Conservation (phyloP, 1,284 basidiomycete species). For the Apiotrichum veenhuisii region DNA sequence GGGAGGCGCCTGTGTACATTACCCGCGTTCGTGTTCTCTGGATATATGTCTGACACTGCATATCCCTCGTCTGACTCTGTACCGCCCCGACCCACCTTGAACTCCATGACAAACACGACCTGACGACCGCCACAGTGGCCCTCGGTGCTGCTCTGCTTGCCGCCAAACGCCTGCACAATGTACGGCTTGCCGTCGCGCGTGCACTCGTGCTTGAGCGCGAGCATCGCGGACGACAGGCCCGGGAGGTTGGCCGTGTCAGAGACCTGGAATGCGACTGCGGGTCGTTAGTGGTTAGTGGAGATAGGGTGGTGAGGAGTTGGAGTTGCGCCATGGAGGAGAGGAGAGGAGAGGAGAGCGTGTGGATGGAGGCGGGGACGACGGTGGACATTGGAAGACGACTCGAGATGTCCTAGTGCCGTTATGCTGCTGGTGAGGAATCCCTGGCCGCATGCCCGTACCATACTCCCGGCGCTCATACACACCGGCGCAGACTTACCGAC, state of each 20-base stretch:
- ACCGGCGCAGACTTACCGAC: constrained; percentile 7
- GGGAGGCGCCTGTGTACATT: too few species aligned
- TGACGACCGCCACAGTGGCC: constrained; percentile 34
- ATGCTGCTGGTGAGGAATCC: too few species aligned
- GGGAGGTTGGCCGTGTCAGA: constrained; percentile 14
- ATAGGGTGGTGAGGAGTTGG: constrained; percentile 3
- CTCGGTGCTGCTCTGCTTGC: constrained; percentile 38
- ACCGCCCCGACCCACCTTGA: constrained; percentile 38
- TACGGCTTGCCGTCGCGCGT: constrained; percentile 25
- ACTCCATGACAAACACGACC: constrained; percentile 42
- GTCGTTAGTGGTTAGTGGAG: too few species aligned
- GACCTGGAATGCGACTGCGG: constrained; percentile 40
- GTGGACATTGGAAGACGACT: too few species aligned
- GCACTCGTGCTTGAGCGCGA: constrained; percentile 29
- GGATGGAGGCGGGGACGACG: too few species aligned
- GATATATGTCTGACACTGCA: too few species aligned
- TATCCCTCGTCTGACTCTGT: too few species aligned
- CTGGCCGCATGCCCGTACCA: constrained; percentile 23
- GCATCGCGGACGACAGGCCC: constrained; percentile 23
- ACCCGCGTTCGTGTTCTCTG: too few species aligned
- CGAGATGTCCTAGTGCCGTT: too few species aligned
- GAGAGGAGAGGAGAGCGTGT: too few species aligned
- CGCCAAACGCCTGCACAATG: constrained; percentile 35
- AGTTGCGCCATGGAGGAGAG: constrained; percentile 27
- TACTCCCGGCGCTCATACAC: constrained; percentile 8